Evolutionary conservation across 179 eudicot species (phyloP), one percentile per base, ranked within the genome.

Genomic region (Actinidia polygama): DNA sequence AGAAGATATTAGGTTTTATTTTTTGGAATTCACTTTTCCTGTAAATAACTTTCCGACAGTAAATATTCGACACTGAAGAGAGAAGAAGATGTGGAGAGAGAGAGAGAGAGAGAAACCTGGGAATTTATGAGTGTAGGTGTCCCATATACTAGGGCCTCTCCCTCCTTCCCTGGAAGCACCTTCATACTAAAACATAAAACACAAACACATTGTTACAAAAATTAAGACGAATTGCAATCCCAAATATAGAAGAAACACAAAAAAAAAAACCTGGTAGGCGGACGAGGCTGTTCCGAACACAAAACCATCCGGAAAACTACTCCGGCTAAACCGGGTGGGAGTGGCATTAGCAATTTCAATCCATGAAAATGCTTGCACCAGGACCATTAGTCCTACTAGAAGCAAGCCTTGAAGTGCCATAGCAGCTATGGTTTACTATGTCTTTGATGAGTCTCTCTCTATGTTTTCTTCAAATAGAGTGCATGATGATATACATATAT

Each of bases 81-180:
- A 4, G 4, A 4, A 66, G 7, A 23, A 6, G 54, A 10, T 51
- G 54, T 51, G n/a, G n/a, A n/a, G n/a, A n/a, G 3, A 3, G 57
- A 21, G 26, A 72, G 76, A 36, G 26, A 51, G 63, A 74, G 51
- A 62, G 80, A 64, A 30, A 81, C 85, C 85, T 83, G 85, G 70
- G 69, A 30, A 78, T 16, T 77, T 55, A 23, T 83, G 76, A 70
- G 61, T 24, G 51, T 30, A 83, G 18, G 44, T 26, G 44, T 83
- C 85, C 58, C 80, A 83, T 2, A 83, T 77, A 46, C 81, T 83
- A 8, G 81, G 77, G 10, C 85, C 85, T 68, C 51, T 83, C 5
- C 85, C 85, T 5, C 63, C 81, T 77, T 64, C 76, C 3, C 24
- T 30, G n/a, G 72, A 75, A 6, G 81, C 85, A 24, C 85, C 85